Conservation (phyloP, 129 eudicot genomes). For the Artemisia tridentata region DNA sequence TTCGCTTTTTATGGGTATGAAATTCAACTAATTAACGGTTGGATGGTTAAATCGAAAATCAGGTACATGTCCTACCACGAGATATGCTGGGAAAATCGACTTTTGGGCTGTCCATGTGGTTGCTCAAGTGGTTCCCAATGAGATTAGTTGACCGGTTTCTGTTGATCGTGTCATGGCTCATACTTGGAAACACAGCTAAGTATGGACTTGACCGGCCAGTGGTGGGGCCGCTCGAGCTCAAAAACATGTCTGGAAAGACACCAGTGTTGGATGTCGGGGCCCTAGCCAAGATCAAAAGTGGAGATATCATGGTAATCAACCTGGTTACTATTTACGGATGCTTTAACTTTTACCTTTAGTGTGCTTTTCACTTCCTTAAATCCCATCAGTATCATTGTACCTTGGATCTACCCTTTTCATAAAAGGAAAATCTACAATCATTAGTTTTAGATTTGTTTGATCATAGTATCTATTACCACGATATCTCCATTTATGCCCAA, state of each 20-base stretch:
- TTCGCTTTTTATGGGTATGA: neutral
- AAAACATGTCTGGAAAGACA: conserved; percentile 75
- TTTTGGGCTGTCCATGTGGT: conserved; percentile 94
- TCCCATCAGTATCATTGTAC: conserved; percentile 28
- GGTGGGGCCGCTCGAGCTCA: conserved; percentile 82
- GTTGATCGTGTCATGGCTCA: conserved; percentile 57
- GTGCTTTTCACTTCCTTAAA: conserved; percentile 31
- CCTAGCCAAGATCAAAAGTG: conserved; percentile 85
- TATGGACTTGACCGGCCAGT: conserved; percentile 70
- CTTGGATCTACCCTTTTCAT: conserved; percentile 22
- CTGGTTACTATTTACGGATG: conserved; percentile 25
- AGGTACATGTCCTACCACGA: conserved; percentile 96
- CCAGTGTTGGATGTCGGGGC: conserved; percentile 97
- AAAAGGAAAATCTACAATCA: conserved; percentile 16
- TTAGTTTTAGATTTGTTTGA: conserved; percentile 31
- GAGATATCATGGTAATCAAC: conserved; percentile 76
- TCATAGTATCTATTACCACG: conserved; percentile 19
- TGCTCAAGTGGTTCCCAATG: conserved; percentile 94
- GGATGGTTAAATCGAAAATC: conserved; percentile 24
- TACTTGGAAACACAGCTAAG: conserved; percentile 75
- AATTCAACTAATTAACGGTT: conserved; percentile 22
- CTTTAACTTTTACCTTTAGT: conserved; percentile 30
- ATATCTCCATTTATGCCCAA: conserved; percentile 15
- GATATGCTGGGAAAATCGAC: conserved; percentile 95
- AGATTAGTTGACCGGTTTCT: conserved; percentile 74